Evolutionary conservation across 179 eudicot species (phyloP).

Genomic region (Sideroxylon spinosum): DNA sequence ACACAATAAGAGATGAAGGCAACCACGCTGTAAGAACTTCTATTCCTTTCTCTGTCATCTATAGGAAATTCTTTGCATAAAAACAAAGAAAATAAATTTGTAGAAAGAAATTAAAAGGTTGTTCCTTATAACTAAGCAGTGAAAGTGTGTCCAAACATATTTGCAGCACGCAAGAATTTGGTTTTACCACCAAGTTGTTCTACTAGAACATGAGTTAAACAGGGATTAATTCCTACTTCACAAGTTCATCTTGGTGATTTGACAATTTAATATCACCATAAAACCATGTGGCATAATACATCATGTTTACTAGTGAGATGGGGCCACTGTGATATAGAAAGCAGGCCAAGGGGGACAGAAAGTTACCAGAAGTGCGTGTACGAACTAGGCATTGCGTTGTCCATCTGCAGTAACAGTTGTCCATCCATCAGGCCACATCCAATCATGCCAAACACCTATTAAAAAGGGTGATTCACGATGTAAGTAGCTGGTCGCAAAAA

Average conservation of each 20-base stretch:
- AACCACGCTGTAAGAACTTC: constrained; percentile 88
- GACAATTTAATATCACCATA: no score
- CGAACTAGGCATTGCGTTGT: constrained; percentile 97
- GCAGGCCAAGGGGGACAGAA: background rate
- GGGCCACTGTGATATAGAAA: background rate
- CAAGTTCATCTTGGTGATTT: no score
- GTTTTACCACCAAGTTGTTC: no score
- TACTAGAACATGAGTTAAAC: no score
- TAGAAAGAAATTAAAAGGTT: background rate
- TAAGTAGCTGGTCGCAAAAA: background rate
- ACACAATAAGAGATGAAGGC: constrained; percentile 83
- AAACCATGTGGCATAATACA: no score
- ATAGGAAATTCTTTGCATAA: constrained; percentile 9
- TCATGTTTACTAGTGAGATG: background rate
- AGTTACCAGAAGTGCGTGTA: constrained; percentile 83
- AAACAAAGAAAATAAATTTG: constrained; percentile 3
- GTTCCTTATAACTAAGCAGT: background rate
- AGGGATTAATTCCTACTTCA: no score
- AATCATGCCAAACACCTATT: constrained; percentile 93
- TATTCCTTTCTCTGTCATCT: constrained; percentile 94
- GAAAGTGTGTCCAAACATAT: background rate
- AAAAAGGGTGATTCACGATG: constrained; percentile 6
- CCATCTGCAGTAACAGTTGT: constrained; percentile 96
- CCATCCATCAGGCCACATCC: constrained; percentile 99
- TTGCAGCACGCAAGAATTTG: background rate